Evolutionary conservation across 2,329 filamentous ascomycete species (phyloP).

Genomic region (Xylaria sp.): DNA sequence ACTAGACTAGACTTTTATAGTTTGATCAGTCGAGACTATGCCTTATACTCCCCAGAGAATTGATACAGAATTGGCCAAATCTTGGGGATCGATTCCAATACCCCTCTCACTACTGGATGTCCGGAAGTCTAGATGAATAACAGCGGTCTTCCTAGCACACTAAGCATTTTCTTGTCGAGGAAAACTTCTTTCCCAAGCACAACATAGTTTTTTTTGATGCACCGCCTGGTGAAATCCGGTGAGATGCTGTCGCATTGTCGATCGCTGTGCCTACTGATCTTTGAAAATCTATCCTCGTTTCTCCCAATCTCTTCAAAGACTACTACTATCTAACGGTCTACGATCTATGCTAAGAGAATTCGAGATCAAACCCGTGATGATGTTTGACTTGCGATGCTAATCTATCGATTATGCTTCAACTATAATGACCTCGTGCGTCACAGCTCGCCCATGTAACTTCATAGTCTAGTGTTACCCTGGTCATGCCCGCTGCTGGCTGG

Average conservation of each 20-base stretch:
- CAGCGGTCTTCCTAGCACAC: conserved; percentile 4
- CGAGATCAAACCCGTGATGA: not conserved
- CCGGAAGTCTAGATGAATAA: conserved; percentile 1
- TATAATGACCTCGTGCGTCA: not conserved
- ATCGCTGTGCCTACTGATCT: not conserved
- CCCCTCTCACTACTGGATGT: not conserved
- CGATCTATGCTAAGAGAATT: too few relatives aligned
- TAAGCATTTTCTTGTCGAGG: not conserved
- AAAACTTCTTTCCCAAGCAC: not conserved
- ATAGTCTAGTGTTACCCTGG: conserved; percentile 1
- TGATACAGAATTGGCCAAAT: not conserved
- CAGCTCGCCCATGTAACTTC: conserved; percentile 4
- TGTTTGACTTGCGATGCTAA: not conserved
- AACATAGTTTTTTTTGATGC: not conserved
- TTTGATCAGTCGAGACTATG: not conserved
- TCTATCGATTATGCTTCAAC: not conserved
- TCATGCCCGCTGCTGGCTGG: not conserved
- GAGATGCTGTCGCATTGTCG: not conserved
- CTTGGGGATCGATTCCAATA: not conserved
- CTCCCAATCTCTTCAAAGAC: not conserved
- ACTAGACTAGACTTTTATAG: not conserved
- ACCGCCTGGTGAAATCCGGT: not conserved
- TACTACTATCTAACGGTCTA: not conserved
- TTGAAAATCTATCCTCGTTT: not conserved
- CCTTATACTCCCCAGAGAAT: not conserved